phyloP scores from a whole-genome alignment of 495 filamentous ascomycete genomes.

The Bombardia bombarda region DNA sequence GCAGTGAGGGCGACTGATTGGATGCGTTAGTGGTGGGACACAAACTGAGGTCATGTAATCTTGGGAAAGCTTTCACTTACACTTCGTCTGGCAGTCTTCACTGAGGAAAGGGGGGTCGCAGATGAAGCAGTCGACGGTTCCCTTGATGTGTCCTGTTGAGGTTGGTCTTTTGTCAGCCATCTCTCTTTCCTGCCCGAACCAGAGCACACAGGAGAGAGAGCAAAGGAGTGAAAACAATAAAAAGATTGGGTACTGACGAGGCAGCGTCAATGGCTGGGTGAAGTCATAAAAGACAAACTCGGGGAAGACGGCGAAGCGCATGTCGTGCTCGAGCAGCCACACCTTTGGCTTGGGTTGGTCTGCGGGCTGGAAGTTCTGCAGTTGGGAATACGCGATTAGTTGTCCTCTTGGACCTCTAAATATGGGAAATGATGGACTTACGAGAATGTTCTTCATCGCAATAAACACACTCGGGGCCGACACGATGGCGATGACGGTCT shows the following conservation, averaged over 20 bases:
- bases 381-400: too few relatives aligned
- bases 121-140: constrained; percentile 56
- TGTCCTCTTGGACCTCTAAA: neutral
- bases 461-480: constrained; percentile 73
- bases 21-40: neutral
- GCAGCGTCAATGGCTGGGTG: constrained; percentile 52
- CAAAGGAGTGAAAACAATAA: too few relatives aligned
- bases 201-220: too few relatives aligned
- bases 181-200: too few relatives aligned
- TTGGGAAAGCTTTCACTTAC: constrained; percentile 25
- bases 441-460: constrained; percentile 59
- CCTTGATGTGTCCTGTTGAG: constrained; percentile 46
- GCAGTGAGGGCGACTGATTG: constrained; percentile 55
- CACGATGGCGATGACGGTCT: constrained; percentile 55
- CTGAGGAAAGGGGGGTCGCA: constrained; percentile 72
- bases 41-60: neutral
- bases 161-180: too few relatives aligned
- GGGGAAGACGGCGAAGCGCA: constrained; percentile 59
- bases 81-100: constrained; percentile 74
- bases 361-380: constrained; percentile 20
- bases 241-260: constrained; percentile 37
- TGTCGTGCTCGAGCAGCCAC: constrained; percentile 61
- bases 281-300: constrained; percentile 73
- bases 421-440: constrained; percentile 21
- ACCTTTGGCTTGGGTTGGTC: constrained; percentile 42